Conservation (phyloP, 2,329 filamentous ascomycete genomes). For the Pseudopithomyces chartarum region DNA sequence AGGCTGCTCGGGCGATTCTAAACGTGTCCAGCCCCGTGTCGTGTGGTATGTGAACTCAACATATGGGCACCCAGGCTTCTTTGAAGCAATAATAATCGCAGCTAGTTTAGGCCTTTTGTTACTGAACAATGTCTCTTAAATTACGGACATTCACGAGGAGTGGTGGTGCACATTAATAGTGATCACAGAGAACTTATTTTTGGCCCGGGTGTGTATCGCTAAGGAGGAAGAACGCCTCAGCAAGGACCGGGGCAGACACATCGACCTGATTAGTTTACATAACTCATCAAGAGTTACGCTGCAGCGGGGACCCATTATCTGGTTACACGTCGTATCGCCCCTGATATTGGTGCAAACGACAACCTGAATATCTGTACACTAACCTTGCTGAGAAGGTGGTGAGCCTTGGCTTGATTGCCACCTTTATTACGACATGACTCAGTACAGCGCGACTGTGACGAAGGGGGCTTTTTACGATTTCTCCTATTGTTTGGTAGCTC, state of each 20-base stretch:
- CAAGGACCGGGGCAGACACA: neutral
- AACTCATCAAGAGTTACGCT: neutral
- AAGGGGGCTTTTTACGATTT: neutral
- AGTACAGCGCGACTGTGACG: neutral
- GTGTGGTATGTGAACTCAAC: too few species aligned
- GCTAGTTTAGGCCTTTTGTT: too few species aligned
- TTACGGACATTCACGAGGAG: too few species aligned
- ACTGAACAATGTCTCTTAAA: too few species aligned
- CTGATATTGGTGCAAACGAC: neutral
- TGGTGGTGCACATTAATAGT: too few species aligned
- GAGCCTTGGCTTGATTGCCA: neutral
- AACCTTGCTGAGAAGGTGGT: neutral
- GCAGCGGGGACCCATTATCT: neutral
- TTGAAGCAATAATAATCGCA: too few species aligned
- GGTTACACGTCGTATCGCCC: neutral
- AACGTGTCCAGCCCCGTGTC: too few species aligned
- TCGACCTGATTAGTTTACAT: neutral
- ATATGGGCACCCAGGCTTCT: too few species aligned
- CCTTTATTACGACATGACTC: neutral
- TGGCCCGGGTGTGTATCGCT: too few species aligned
- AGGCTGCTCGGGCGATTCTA: too few species aligned
- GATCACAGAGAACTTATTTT: too few species aligned
- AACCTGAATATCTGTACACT: neutral
- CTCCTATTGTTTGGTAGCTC: neutral
- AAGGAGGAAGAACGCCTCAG: neutral